These are phyloP conservation scores for Whalleya microplaca DNA, from an alignment of 2,329 filamentous ascomycete species.

Conservation along the genomic window DNA sequence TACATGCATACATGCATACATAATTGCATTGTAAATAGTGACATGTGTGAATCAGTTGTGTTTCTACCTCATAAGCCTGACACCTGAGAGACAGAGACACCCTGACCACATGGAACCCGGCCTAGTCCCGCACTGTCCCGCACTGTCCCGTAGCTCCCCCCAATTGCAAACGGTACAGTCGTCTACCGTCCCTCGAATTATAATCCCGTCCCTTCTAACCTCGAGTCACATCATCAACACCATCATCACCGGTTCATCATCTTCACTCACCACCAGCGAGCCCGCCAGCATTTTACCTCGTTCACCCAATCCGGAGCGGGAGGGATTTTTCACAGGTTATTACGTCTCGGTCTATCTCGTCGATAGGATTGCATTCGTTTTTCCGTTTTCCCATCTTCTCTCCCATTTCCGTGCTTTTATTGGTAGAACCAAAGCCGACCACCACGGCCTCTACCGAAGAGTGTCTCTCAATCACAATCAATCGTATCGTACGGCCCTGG, in stretches of 20 bases:
- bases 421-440: slow-evolving; percentile 16
- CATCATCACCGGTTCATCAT: slow-evolving; percentile 5
- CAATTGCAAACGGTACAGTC: neutral
- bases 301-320: neutral
- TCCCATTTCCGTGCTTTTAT: slow-evolving; percentile 17
- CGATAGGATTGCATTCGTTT: slow-evolving; percentile 15
- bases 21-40: too few species aligned
- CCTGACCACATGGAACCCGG: too few species aligned
- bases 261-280: slow-evolving; percentile 4
- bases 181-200: neutral
- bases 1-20: too few species aligned
- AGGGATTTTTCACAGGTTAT: slow-evolving; percentile 2
- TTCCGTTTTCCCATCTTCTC: neutral
- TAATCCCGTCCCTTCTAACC: slow-evolving; percentile 16
- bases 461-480: slow-evolving; percentile 10
- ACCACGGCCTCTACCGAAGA: slow-evolving; percentile 11
- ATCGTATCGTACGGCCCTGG: slow-evolving; percentile 7
- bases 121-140: too few species aligned
- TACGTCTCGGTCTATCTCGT: neutral
- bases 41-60: too few species aligned
- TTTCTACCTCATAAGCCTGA: too few species aligned
- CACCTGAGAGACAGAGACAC: too few species aligned
- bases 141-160: neutral
- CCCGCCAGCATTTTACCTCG: neutral
- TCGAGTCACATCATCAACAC: slow-evolving; percentile 20